phyloP scores from a whole-genome alignment of 164 flowering plant species.

The Annona squamosa region DNA sequence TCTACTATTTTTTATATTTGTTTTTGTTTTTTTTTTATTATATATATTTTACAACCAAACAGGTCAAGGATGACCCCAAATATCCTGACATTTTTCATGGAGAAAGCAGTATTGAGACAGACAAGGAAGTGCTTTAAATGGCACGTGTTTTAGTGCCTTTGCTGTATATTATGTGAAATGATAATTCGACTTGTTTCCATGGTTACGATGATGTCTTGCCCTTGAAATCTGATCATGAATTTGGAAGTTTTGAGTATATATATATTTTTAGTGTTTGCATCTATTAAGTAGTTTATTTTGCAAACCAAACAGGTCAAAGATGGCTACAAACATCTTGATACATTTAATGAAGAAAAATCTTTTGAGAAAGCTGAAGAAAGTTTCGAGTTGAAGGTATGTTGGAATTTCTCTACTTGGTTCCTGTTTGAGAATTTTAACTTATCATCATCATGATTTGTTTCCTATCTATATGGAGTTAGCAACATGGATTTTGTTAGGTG shows the following conservation, averaged over 20 bases:
- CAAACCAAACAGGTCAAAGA: slow-evolving; percentile 8
- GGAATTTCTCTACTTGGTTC: not conserved
- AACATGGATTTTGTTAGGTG: too few species aligned
- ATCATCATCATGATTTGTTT: too few species aligned
- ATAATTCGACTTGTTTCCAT: too few species aligned
- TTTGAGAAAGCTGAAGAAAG: not conserved
- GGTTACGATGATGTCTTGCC: too few species aligned
- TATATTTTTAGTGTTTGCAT: not conserved
- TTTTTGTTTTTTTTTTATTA: not conserved
- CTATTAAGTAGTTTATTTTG: not conserved
- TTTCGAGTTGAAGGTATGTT: slow-evolving; percentile 1
- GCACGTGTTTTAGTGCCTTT: too few species aligned
- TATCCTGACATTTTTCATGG: slow-evolving; percentile 9
- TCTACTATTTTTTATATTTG: too few species aligned
- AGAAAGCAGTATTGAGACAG: slow-evolving; percentile 2
- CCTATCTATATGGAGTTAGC: too few species aligned
- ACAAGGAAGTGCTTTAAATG: not conserved
- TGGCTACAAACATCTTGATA: not conserved
- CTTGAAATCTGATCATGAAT: too few species aligned
- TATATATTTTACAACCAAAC: not conserved
- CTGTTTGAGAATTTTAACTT: not conserved
- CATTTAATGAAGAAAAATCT: not conserved
- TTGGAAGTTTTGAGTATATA: too few species aligned
- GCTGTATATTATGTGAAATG: too few species aligned
- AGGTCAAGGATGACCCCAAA: slow-evolving; percentile 5